These are phyloP conservation scores for Nicotiana rustica DNA, from an alignment of 305 asterid species.

Conservation along the genomic window DNA sequence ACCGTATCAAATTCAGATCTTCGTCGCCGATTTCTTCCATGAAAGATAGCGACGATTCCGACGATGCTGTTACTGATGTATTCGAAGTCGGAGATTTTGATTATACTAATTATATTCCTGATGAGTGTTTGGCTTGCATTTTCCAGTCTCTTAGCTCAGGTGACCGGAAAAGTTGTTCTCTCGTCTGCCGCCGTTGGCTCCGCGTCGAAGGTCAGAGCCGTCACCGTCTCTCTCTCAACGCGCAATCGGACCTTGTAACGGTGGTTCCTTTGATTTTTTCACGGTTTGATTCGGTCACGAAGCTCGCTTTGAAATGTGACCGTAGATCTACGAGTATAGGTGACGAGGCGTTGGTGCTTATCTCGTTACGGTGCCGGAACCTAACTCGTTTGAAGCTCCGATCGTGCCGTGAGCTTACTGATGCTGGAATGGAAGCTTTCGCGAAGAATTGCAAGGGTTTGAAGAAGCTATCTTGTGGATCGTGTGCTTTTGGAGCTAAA, in stretches of 20 bases:
- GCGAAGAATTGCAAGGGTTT: conserved; percentile 62
- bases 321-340: conserved; percentile 78
- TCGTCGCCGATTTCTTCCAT: conserved; percentile 42
- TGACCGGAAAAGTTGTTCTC: conserved; percentile 66
- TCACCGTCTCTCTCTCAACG: conserved; percentile 72
- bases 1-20: conserved; percentile 51
- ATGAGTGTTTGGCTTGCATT: conserved; percentile 68
- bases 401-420: conserved; percentile 75
- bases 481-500: conserved; percentile 73
- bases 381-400: conserved; percentile 78
- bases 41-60: conserved; percentile 18
- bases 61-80: conserved; percentile 35
- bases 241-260: conserved; percentile 54
- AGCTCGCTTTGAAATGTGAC: conserved; percentile 79
- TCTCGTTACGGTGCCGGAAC: conserved; percentile 60
- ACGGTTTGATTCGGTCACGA: conserved; percentile 76
- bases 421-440: conserved; percentile 62
- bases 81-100: conserved; percentile 43
- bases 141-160: conserved; percentile 72
- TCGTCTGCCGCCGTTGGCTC: conserved; percentile 81
- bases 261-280: conserved; percentile 49
- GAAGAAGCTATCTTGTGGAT: conserved; percentile 80
- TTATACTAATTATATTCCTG: conserved; percentile 59
- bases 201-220: conserved; percentile 82
- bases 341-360: conserved; percentile 61